phyloP scores from a whole-genome alignment of 2,329 filamentous ascomycete genomes.

The Paraphaeosphaeria sporulosa region DNA sequence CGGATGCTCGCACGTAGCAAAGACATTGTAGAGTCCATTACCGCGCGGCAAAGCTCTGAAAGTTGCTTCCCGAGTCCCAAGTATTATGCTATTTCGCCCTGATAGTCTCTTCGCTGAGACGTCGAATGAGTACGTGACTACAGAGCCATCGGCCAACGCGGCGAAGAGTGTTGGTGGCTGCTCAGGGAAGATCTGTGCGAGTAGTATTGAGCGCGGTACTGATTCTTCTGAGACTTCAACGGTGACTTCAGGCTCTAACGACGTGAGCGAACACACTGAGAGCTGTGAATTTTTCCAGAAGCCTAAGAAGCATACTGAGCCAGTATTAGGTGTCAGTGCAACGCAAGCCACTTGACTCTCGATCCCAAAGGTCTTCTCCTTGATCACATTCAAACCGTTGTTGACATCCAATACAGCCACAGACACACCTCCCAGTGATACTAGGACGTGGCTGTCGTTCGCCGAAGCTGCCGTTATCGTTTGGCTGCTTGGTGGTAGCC shows the following conservation, averaged over 20 bases:
- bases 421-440: slow-evolving; percentile 78
- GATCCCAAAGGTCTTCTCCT: slow-evolving; percentile 67
- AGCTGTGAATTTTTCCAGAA: slow-evolving; percentile 88
- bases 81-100: slow-evolving; percentile 78
- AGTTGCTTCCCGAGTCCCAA: slow-evolving; percentile 84
- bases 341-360: slow-evolving; percentile 86
- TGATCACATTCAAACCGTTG: slow-evolving; percentile 64
- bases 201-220: slow-evolving; percentile 80
- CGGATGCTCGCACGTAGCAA: slow-evolving; percentile 92
- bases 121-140: slow-evolving; percentile 82
- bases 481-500: slow-evolving; percentile 60
- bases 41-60: slow-evolving; percentile 79
- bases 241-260: slow-evolving; percentile 70
- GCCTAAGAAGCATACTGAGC: slow-evolving; percentile 77
- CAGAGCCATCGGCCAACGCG: slow-evolving; percentile 89
- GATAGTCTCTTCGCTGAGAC: slow-evolving; percentile 68
- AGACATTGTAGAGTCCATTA: slow-evolving; percentile 75
- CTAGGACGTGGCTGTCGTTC: slow-evolving; percentile 72
- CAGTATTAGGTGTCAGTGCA: slow-evolving; percentile 71
- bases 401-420: slow-evolving; percentile 67
- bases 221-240: slow-evolving; percentile 67
- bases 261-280: slow-evolving; percentile 73
- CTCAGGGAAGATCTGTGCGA: slow-evolving; percentile 75
- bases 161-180: slow-evolving; percentile 82
- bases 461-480: slow-evolving; percentile 80